A percentile compares a stretch with the other conserved stretches of the same genome.
Evolutionary conservation across 305 asterid genomes (phyloP).

Genomic region (Petunia hybrid): DNA sequence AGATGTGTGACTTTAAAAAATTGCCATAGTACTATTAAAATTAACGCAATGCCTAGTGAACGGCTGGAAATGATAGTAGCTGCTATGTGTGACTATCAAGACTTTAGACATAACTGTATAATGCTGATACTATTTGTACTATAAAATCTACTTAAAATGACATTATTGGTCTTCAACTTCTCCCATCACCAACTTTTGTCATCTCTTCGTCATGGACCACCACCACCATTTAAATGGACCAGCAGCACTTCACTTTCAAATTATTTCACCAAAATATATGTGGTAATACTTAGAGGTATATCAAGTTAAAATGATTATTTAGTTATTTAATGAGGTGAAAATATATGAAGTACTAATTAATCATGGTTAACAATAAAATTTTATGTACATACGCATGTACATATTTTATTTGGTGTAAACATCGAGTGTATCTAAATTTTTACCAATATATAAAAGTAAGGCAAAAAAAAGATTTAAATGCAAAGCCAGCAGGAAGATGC

Average conservation of each 20-base stretch:
- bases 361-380: too few species aligned
- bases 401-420: too few species aligned
- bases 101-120: too few species aligned
- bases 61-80: background rate
- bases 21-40: background rate
- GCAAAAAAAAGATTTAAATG: background rate
- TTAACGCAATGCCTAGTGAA: background rate
- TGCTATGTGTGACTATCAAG: background rate
- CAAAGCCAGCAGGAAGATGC: background rate
- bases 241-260: conserved; percentile 22
- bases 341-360: too few species aligned
- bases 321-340: too few species aligned
- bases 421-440: too few species aligned
- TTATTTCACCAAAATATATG: background rate
- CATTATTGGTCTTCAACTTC: background rate
- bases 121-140: conserved; percentile 21
- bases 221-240: conserved; percentile 15
- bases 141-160: background rate
- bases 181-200: background rate
- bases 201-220: conserved; percentile 28
- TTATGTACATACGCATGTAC: too few species aligned
- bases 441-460: background rate
- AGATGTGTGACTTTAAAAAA: background rate
- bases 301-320: too few species aligned
- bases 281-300: too few species aligned